Percentiles rank a stretch among this genome's conserved stretches.
phyloP scores from a whole-genome alignment of 768 basidiomycete genomes.

The Hypsizygus marmoreus region DNA sequence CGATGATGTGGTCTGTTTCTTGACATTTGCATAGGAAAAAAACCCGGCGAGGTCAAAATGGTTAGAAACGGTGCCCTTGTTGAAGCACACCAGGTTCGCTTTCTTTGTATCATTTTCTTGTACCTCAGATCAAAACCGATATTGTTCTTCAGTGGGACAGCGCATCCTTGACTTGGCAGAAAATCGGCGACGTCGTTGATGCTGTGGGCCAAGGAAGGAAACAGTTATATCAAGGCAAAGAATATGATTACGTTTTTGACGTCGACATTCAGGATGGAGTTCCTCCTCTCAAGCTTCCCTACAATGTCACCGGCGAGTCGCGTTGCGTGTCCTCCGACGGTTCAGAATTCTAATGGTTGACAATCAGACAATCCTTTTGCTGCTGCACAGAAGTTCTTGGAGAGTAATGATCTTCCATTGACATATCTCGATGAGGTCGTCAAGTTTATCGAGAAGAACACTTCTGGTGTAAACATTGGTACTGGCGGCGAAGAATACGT shows the following conservation, averaged over 20 bases:
- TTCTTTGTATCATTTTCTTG: conserved; percentile 1
- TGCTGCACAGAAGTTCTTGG: conserved; percentile 88
- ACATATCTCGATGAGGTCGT: conserved; percentile 89
- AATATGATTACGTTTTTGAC: conserved; percentile 99
- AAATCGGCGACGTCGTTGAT: conserved; percentile 95
- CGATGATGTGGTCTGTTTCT: background rate
- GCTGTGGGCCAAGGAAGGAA: conserved; percentile 89
- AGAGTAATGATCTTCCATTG: conserved; percentile 78
- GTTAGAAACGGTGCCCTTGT: conserved; percentile 76
- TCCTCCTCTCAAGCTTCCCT: conserved; percentile 92
- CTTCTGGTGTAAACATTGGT: conserved; percentile 74
- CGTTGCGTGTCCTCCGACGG: background rate
- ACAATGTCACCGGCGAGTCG: conserved; percentile 77
- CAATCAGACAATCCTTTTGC: conserved; percentile 82
- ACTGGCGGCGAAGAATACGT: conserved; percentile 59
- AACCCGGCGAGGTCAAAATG: conserved; percentile 93
- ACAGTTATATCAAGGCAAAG: conserved; percentile 89
- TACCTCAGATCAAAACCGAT: conserved; percentile 6
- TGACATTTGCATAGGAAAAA: conserved; percentile 61
- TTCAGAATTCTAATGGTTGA: background rate
- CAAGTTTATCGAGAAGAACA: conserved; percentile 91
- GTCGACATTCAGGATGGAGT: conserved; percentile 94
- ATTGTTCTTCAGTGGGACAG: conserved; percentile 71
- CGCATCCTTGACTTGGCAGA: conserved; percentile 73
- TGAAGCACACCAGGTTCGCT: conserved; percentile 89